Base-by-base conservation (phyloP, 2,329 filamentous ascomycete genomes). In the Cladosporium sp. region DNA sequence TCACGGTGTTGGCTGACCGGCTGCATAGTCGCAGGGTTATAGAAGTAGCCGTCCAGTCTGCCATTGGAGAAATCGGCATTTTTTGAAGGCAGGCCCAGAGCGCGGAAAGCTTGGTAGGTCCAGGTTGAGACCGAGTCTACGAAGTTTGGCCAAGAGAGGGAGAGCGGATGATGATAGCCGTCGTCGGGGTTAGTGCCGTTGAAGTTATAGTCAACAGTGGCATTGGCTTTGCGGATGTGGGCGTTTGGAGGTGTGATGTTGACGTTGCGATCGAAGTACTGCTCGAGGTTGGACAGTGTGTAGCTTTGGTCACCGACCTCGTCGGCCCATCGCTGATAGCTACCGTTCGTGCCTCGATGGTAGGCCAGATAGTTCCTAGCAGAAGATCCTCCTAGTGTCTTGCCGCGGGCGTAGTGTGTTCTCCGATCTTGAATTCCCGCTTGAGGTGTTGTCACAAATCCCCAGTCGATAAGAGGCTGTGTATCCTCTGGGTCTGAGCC, bases 311-410 rank as follows among this genome's bases (percentile, higher is more conserved):
- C 74, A 3, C 63, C 70, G 6, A 75, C 72, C 34, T 67, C 61
- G 43, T 75, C 66, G 0, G 73, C 73, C 74, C 74, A 76, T 49
- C 58, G 58, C 51, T 72, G 64, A 58, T 73, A 66, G 15, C 67
- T 66, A 6, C 64, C 70, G 14, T 60, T 62, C 2, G 72, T 74
- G 3, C 68, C 66, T 28, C 71, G 61, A n/a, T 69, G 66, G 51
- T 67, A 70, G 15, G 59, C 59, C 63, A 70, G 62, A 42, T 64
- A 64, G 47, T 70, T 67, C 2, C 62, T 58, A 5, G 69, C 72
- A 25, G 64, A 66, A 19, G 57, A 63, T 30, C 70, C 68, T 36
- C 68, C 70, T 1, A 71, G 60, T 28, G 61, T 64, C 55, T 69
- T 70, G 39, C 70, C 70, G 40, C 67, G 63, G 34, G 65, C 64